phyloP scores from a whole-genome alignment of 345 rosid species.

The Tarenaya hassleriana region DNA sequence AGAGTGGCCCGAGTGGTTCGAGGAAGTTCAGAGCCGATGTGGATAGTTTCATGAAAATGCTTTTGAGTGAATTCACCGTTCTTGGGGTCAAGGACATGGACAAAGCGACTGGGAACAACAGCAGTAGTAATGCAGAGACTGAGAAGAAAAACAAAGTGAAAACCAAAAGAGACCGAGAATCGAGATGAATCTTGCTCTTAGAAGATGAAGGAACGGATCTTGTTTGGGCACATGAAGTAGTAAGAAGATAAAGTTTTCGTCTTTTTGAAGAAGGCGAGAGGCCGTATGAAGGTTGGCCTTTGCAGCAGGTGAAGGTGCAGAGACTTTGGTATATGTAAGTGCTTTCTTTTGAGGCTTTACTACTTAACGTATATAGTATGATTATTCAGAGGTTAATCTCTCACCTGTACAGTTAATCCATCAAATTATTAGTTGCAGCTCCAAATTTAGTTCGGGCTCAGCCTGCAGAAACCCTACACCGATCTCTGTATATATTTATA shows the following conservation, averaged over 20 bases:
- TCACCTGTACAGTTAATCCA: conserved; percentile 24
- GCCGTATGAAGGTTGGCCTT: too few relatives aligned
- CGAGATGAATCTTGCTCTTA: conserved; percentile 9
- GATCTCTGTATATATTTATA: too few relatives aligned
- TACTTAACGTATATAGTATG: not conserved
- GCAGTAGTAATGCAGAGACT: conserved; percentile 18
- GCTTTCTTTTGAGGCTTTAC: not conserved
- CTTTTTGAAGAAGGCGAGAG: too few relatives aligned
- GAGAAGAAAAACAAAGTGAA: conserved; percentile 17
- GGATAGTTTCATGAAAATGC: conserved; percentile 30
- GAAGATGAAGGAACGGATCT: not conserved
- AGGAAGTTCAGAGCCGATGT: conserved; percentile 36
- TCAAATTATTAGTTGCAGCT: not conserved
- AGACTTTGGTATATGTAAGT: conserved; percentile 1
- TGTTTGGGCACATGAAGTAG: conserved; percentile 16
- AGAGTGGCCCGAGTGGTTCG: conserved; percentile 41
- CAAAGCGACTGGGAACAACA: not conserved
- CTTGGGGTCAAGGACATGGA: conserved; percentile 38
- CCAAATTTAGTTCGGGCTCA: too few relatives aligned
- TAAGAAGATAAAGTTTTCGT: too few relatives aligned
- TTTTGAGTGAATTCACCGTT: conserved; percentile 40
- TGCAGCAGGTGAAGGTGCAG: not conserved
- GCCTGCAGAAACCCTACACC: too few relatives aligned
- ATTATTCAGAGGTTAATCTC: conserved; percentile 17
- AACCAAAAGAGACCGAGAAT: conserved; percentile 19